phyloP scores from a whole-genome alignment of 2,329 filamentous ascomycete species.

The Anthostomella pinea region DNA sequence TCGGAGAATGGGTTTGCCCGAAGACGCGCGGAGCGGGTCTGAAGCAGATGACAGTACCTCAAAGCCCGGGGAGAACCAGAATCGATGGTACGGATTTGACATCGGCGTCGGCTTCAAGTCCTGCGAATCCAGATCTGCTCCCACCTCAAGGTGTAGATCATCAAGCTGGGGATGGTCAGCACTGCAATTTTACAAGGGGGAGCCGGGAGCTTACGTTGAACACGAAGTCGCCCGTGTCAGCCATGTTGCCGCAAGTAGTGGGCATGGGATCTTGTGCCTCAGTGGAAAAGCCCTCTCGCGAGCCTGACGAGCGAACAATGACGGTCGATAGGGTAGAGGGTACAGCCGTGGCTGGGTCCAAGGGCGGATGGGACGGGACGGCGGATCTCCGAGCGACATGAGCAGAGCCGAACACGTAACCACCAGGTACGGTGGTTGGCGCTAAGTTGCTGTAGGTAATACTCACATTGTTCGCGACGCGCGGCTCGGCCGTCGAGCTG shows the following conservation, averaged over 20 bases:
- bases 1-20: slow-evolving; percentile 29
- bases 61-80: slow-evolving; percentile 30
- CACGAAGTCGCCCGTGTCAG: slow-evolving; percentile 26
- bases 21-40: slow-evolving; percentile 25
- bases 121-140: slow-evolving; percentile 11
- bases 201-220: slow-evolving; percentile 25
- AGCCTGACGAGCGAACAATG: slow-evolving; percentile 16
- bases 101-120: slow-evolving; percentile 22
- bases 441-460: slow-evolving; percentile 2
- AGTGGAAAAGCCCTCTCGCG: slow-evolving; percentile 4
- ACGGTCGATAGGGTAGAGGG: slow-evolving; percentile 27
- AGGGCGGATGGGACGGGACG: slow-evolving; percentile 12
- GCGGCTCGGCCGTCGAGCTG: slow-evolving; percentile 7
- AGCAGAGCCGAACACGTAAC: slow-evolving; percentile 23
- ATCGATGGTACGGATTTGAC: slow-evolving; percentile 30
- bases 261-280: slow-evolving; percentile 11
- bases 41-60: slow-evolving; percentile 18
- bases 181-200: neutral
- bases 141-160: slow-evolving; percentile 20
- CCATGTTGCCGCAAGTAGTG: slow-evolving; percentile 21
- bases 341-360: slow-evolving; percentile 4
- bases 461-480: slow-evolving; percentile 6
- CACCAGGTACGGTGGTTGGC: slow-evolving; percentile 15
- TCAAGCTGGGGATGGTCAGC: slow-evolving; percentile 24
- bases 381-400: slow-evolving; percentile 13